Base-by-base conservation (phyloP, 768 basidiomycete species). In the Rhodocollybia butyracea region DNA sequence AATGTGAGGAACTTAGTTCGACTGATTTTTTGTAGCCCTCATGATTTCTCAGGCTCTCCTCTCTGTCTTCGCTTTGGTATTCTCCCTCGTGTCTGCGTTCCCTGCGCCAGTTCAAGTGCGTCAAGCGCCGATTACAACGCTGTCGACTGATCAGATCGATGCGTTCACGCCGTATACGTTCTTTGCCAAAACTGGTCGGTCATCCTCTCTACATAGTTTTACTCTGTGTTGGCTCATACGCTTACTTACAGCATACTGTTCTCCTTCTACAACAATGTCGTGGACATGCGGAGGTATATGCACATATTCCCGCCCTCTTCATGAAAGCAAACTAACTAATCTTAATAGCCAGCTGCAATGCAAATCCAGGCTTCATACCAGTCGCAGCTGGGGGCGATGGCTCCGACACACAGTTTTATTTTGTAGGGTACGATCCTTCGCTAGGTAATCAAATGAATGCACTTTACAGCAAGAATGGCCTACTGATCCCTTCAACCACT, bases 381-480 rank as follows among this genome's bases (percentile, higher is more conserved):
- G 64, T 76, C 11, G 78, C 76, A 10, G 75, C 80, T 11, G 81
- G 82, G 0, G 80, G 81, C 8, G 73, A 81, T 56, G 81, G 78
- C 1, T 48, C 47, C 22, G 52, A 54, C 5, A 60, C 69, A 10
- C 78, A 80, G 61, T 78, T 66, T 54, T 83, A 82, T 76, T 73
- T 69, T 68, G 76, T 78, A 10, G 76, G 76, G 3, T 72, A 68
- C 50, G 74, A 76, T 50, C 64, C 70, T 7, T 64, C 63, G 15
- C 65, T 77, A 19, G 57, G 66, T 38, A 60, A 40, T 12, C 15
- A 17, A 45, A n/a, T n/a, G n/a, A 19, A n/a, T 13, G 15, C 17
- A 13, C 39, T 40, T n/a, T 17, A 13, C 21, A 17, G 5, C 21
- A 13, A 17, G 8, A 8, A 13, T 40, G 39, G n/a, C 15, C 21